phyloP scores from a whole-genome alignment of 768 basidiomycete genomes.

The Kwoniella dendrophila region DNA sequence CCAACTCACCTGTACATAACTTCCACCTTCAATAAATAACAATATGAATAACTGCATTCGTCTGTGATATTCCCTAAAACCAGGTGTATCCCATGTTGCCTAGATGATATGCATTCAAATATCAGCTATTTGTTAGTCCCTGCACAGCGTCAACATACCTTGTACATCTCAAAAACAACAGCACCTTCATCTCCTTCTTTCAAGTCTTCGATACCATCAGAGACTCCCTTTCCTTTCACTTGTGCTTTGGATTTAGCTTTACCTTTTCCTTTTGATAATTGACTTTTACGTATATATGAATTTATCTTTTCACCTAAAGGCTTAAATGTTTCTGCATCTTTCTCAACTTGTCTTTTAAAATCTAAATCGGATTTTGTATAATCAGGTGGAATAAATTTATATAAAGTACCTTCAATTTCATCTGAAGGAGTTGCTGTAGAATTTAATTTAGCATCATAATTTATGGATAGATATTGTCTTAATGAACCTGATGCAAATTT shows the following conservation, averaged over 20 bases:
- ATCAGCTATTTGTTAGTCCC: not conserved
- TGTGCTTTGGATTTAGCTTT: conserved; percentile 58
- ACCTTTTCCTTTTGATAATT: conserved; percentile 57
- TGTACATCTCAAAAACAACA: conserved; percentile 85
- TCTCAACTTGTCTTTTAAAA: conserved; percentile 72
- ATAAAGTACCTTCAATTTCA: conserved; percentile 77
- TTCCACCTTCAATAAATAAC: conserved; percentile 92
- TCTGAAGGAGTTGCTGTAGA: conserved; percentile 68
- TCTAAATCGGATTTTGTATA: conserved; percentile 69
- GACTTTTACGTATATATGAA: conserved; percentile 77
- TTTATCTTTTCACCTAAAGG: conserved; percentile 76
- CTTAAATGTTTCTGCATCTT: conserved; percentile 74
- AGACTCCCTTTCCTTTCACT: conserved; percentile 60
- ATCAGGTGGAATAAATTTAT: conserved; percentile 74
- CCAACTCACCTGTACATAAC: conserved; percentile 70
- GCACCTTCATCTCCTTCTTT: conserved; percentile 64
- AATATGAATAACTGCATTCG: conserved; percentile 92
- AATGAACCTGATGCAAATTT: conserved; percentile 87
- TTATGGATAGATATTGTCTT: conserved; percentile 70
- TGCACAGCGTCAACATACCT: conserved; percentile 68
- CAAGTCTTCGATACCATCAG: conserved; percentile 33
- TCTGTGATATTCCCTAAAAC: conserved; percentile 87
- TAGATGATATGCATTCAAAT: conserved; percentile 51
- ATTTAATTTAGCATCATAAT: conserved; percentile 67
- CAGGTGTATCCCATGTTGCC: conserved; percentile 81